These are phyloP conservation scores for Fonsecaea multimorphosa DNA, from an alignment of 2,329 filamentous ascomycete species.

Conservation along the genomic window DNA sequence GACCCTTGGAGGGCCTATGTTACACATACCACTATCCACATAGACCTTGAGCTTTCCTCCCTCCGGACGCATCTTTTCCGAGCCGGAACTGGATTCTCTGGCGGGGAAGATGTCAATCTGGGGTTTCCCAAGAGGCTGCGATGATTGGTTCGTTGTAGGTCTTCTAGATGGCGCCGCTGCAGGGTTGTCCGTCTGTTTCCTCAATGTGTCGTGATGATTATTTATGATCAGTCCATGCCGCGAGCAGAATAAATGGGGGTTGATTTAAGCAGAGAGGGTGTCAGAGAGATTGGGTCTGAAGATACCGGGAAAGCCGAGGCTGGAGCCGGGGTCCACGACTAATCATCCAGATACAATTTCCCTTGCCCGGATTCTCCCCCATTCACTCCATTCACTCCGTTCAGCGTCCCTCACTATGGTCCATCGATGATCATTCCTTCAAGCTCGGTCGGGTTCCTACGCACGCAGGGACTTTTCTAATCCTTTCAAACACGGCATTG, in stretches of 20 bases:
- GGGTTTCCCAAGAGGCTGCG: neutral
- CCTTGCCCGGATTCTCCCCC: neutral
- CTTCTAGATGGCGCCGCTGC: neutral
- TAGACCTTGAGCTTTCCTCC: constrained; percentile 32
- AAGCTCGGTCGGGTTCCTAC: neutral
- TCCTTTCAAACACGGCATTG: neutral
- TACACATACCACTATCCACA: constrained; percentile 30
- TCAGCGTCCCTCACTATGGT: neutral
- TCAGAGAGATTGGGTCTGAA: neutral
- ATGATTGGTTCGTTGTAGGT: neutral
- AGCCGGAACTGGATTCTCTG: neutral
- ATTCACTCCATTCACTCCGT: neutral
- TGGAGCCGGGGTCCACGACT: neutral
- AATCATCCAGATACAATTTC: constrained; percentile 4
- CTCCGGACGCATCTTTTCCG: constrained; percentile 13
- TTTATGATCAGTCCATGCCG: constrained; percentile 5
- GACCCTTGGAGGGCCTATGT: neutral
- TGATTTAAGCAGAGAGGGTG: neutral
- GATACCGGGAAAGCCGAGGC: constrained; percentile 3
- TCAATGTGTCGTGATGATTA: neutral
- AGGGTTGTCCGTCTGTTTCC: neutral
- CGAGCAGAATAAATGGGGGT: neutral
- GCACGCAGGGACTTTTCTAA: constrained; percentile 15
- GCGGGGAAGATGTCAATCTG: neutral
- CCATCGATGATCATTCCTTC: neutral